These are phyloP conservation scores for Aaosphaeria pasadenensis DNA, from an alignment of 2,329 filamentous ascomycete species.

Conservation along the genomic window DNA sequence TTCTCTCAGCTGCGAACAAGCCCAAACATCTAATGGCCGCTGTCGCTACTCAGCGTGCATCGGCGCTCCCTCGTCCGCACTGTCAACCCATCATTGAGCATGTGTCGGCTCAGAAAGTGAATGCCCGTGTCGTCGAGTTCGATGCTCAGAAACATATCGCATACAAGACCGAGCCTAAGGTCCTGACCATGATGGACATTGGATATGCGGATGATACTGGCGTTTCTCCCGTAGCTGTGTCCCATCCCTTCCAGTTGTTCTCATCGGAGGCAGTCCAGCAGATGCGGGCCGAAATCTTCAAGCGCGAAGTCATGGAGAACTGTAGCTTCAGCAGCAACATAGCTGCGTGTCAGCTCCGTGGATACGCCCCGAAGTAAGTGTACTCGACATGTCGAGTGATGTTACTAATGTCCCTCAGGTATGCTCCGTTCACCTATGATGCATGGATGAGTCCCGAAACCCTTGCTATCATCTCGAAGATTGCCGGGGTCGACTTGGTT, in stretches of 20 bases:
- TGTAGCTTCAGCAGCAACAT: constrained; percentile 60
- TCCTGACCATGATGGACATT: constrained; percentile 61
- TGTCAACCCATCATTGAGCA: constrained; percentile 34
- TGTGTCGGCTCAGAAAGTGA: constrained; percentile 11
- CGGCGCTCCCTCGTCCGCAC: constrained; percentile 24
- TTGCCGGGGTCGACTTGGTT: constrained; percentile 58
- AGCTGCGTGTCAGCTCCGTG: constrained; percentile 53
- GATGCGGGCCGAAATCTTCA: constrained; percentile 63
- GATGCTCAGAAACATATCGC: constrained; percentile 55
- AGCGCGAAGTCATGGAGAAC: constrained; percentile 54
- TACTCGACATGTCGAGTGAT: background rate
- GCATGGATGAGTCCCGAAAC: constrained; percentile 58
- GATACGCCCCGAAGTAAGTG: constrained; percentile 56
- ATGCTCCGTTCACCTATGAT: constrained; percentile 63
- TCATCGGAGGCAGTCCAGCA: constrained; percentile 58
- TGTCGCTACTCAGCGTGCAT: constrained; percentile 25
- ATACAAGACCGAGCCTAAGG: constrained; percentile 50
- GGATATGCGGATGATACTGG: constrained; percentile 55
- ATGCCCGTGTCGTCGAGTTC: constrained; percentile 40
- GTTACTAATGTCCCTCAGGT: constrained; percentile 36
- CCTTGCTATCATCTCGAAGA: constrained; percentile 52
- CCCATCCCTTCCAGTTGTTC: constrained; percentile 64
- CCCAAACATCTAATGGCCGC: constrained; percentile 19
- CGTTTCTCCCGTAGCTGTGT: constrained; percentile 62
- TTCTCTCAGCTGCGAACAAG: background rate